Conservation (phyloP, 345 rosid genomes). For the Linum tenue region DNA sequence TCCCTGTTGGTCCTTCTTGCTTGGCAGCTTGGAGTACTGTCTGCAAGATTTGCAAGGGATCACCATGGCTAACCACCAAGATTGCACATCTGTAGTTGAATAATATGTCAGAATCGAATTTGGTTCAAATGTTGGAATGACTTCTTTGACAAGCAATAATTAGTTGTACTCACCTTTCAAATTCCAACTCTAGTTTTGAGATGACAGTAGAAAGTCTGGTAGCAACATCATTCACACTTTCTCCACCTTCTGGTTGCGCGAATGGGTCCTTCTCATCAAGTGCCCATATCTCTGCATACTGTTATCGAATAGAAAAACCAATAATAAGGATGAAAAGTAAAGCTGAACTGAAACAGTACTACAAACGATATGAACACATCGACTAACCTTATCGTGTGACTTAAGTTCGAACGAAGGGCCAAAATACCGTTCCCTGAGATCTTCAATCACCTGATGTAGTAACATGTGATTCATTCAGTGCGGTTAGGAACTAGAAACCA, state of each 20-base stretch:
- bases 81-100: slow-evolving; percentile 39
- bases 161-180: slow-evolving; percentile 42
- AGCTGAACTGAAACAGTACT: neutral
- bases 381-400: slow-evolving; percentile 71
- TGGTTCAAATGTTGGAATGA: neutral
- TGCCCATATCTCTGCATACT: slow-evolving; percentile 81
- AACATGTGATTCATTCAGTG: slow-evolving; percentile 8
- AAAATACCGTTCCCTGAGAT: slow-evolving; percentile 83
- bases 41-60: slow-evolving; percentile 89
- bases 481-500: neutral
- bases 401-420: slow-evolving; percentile 77
- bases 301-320: slow-evolving; percentile 9
- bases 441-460: slow-evolving; percentile 47
- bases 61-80: slow-evolving; percentile 82
- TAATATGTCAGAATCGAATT: neutral
- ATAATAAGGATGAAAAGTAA: neutral
- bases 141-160: slow-evolving; percentile 8
- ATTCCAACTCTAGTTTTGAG: slow-evolving; percentile 49
- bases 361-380: neutral
- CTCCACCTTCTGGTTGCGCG: slow-evolving; percentile 63
- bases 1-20: slow-evolving; percentile 18
- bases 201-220: slow-evolving; percentile 59
- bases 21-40: slow-evolving; percentile 48
- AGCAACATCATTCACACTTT: slow-evolving; percentile 76
- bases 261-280: slow-evolving; percentile 83